Evolutionary conservation across 148 eudicot genomes (phyloP), one percentile per base, ranked within the genome.

Genomic region (Suaeda aralocaspica): DNA sequence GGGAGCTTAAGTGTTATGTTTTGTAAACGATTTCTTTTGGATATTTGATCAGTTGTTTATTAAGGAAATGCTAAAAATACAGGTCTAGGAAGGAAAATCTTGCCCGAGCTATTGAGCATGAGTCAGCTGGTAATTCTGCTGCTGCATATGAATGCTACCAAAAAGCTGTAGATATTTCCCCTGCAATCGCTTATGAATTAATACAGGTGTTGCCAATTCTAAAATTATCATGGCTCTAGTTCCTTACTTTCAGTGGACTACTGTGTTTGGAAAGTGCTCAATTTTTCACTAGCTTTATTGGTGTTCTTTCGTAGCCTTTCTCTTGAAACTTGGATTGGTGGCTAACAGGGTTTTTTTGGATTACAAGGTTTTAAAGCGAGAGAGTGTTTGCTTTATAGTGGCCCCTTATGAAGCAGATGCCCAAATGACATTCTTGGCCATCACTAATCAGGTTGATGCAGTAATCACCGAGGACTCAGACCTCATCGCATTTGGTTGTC

Each of bases 381-480:
- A 94, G 81, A 83, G 86, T 52, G 78, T 94, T 48, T 29, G 73
- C 67, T 94, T 86, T 59, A 71, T 91, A 62, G 99, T 91, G 69
- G 99, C 99, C 72, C 99, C 99, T 45, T 94, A 94, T 66, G 99
- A 94, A 82, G 99, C 99, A 72, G 99, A 94, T 82, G 99, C 99
- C 30, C 99, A 94, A 78, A 91, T 91, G 97, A 80, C 99, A 48
- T 94, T 87, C 82, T 72, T 91, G 83, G 96, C 99, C 21, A 72
- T 83, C 72, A 87, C 74, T 82, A 87, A 83, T 51, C 87, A 81
- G 69, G 99, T 94, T 72, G 97, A 94, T 72, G 99, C 97, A 49
- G 92, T 94, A 18, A 89, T 91, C 48, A 91, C 96, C 12, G 99
- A 94, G 82, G 99, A 94, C 78, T 94, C 99, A 3, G 97, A 94